These are phyloP conservation scores for Fusarium sp. DNA, from an alignment of 2,329 filamentous ascomycete species.

Conservation along the genomic window DNA sequence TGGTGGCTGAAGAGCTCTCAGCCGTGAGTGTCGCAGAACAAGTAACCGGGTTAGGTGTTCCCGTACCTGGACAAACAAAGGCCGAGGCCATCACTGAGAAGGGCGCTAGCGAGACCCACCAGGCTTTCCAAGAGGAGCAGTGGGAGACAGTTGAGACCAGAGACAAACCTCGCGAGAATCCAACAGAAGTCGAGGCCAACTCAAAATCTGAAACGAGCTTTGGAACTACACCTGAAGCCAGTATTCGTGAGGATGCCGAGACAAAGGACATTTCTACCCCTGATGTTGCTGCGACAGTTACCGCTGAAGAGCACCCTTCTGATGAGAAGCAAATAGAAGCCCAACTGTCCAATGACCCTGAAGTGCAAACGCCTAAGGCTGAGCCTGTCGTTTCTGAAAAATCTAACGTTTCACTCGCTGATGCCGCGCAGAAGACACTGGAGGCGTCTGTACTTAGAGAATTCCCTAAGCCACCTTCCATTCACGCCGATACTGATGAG, in stretches of 20 bases:
- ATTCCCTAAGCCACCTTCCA: conserved; percentile 32
- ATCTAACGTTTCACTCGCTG: background rate
- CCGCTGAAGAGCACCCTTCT: background rate
- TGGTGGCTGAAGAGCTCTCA: background rate
- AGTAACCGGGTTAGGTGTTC: background rate
- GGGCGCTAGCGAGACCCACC: background rate
- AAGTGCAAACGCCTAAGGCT: conserved; percentile 15
- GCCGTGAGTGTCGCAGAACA: background rate
- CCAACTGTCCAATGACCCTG: conserved; percentile 6
- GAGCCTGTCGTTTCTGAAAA: background rate
- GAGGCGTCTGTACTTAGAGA: conserved; percentile 10
- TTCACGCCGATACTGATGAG: conserved; percentile 8
- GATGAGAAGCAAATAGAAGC: background rate
- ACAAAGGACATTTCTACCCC: background rate
- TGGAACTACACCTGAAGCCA: conserved; percentile 18
- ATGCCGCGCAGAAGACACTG: background rate
- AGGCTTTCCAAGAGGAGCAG: conserved; percentile 19
- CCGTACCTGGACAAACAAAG: background rate
- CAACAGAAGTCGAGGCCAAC: conserved; percentile 17
- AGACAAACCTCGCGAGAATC: conserved; percentile 2
- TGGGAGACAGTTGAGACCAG: conserved; percentile 22
- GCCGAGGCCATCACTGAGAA: background rate
- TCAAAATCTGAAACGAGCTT: conserved; percentile 34
- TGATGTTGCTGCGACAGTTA: background rate
- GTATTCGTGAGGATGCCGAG: conserved; percentile 14